Percentiles rank a stretch among this genome's conserved stretches.
Conservation (phyloP, 129 eudicot genomes). For the Flaveria brownii region DNA sequence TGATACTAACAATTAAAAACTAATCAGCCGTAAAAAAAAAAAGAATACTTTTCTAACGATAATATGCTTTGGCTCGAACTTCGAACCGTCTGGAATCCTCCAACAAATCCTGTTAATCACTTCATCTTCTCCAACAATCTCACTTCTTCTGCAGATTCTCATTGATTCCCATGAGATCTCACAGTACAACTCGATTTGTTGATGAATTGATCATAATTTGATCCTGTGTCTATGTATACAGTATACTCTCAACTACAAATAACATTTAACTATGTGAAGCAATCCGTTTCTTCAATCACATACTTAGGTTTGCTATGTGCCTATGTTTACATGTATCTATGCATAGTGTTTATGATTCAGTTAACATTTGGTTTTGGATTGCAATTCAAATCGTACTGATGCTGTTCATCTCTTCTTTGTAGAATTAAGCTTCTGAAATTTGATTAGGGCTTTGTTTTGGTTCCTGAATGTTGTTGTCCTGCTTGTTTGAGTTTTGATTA, state of each 20-base stretch:
- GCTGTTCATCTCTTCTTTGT: not conserved
- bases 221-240: not conserved
- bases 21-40: too few relatives aligned
- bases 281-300: not conserved
- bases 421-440: not conserved
- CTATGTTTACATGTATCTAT: not conserved
- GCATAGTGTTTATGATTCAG: not conserved
- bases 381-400: not conserved
- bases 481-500: too few relatives aligned
- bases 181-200: not conserved
- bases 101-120: not conserved
- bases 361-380: not conserved
- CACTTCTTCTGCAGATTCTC: not conserved
- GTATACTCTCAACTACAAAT: slow-evolving; percentile 6
- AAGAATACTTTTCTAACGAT: not conserved
- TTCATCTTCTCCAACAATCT: not conserved
- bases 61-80: slow-evolving; percentile 8
- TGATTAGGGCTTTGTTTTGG: not conserved
- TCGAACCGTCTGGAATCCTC: slow-evolving; percentile 25
- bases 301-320: not conserved
- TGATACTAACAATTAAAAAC: too few relatives aligned
- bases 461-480: not conserved
- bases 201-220: not conserved
- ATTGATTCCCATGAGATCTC: not conserved
- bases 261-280: not conserved